A percentile compares a stretch with the other conserved stretches of the same genome.
Evolutionary conservation across 2,329 filamentous ascomycete genomes (phyloP).

Genomic region (Botryosphaeria dothidea): DNA sequence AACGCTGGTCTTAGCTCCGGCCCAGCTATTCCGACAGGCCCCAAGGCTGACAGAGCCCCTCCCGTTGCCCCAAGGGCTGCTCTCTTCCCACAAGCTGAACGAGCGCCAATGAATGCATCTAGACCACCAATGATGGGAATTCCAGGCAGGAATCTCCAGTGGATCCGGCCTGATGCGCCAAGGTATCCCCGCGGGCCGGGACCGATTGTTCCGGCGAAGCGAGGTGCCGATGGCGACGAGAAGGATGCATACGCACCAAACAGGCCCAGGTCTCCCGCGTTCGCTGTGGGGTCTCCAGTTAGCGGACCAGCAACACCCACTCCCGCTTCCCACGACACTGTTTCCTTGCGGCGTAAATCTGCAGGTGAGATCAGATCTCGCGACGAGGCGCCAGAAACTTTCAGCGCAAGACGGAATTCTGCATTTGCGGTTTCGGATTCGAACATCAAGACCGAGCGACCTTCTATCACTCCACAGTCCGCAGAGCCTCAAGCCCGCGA

Average conservation of each 20-base stretch:
- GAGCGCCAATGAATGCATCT: conserved; percentile 29
- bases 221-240: conserved; percentile 47
- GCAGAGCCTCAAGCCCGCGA: not conserved
- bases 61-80: conserved; percentile 29
- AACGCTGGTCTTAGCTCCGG: conserved; percentile 7
- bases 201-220: conserved; percentile 43
- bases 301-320: conserved; percentile 21
- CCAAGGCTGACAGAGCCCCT: conserved; percentile 37
- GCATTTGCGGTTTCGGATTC: conserved; percentile 18
- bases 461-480: not conserved
- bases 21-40: conserved; percentile 39
- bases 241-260: conserved; percentile 29
- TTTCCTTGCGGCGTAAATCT: conserved; percentile 13
- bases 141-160: conserved; percentile 42
- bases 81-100: conserved; percentile 33
- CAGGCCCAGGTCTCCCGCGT: conserved; percentile 16
- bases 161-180: conserved; percentile 41
- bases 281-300: conserved; percentile 5
- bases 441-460: conserved; percentile 11
- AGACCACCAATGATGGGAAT: conserved; percentile 34
- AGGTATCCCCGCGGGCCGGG: conserved; percentile 22
- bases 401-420: conserved; percentile 22
- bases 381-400: conserved; percentile 12
- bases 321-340: conserved; percentile 31
- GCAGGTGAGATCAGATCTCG: conserved; percentile 16